Conservation (phyloP, 164 flowering plant genomes). For the Tetracentron sinense region DNA sequence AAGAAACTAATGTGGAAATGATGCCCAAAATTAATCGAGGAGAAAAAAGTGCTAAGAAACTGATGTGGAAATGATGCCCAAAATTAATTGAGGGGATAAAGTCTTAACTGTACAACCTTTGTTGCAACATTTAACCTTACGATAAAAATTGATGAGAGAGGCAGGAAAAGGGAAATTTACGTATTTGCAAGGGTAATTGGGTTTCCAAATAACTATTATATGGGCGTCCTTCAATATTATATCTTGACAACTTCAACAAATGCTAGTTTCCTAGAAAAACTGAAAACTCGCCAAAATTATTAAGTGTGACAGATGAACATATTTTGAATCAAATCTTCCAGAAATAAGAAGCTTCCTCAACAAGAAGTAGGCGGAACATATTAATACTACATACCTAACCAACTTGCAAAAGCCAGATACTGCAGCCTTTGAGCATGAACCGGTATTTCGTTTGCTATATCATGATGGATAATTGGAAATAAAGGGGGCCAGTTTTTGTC, state of each 20-base stretch:
- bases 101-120: too few species aligned
- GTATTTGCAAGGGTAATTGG: background rate
- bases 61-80: too few species aligned
- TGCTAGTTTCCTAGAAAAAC: background rate
- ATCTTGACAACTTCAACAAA: background rate
- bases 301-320: background rate
- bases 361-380: background rate
- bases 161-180: background rate
- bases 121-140: background rate
- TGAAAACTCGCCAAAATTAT: background rate
- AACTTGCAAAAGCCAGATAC: slow-evolving; percentile 98
- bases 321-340: background rate
- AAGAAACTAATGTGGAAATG: too few species aligned
- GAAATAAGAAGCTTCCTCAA: background rate
- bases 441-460: slow-evolving; percentile 92
- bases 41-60: too few species aligned
- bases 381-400: slow-evolving; percentile 74
- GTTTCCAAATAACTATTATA: background rate
- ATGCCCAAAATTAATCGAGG: too few species aligned
- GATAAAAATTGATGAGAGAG: background rate
- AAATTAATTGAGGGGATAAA: too few species aligned
- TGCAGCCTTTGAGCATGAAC: slow-evolving; percentile 91
- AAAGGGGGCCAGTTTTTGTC: slow-evolving; percentile 96
- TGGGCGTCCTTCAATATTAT: too few species aligned
- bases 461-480: slow-evolving; percentile 97